These are phyloP conservation scores for Symbiodinium natans DNA, from an alignment of 73 alveolate genomes.

Conservation along the genomic window DNA sequence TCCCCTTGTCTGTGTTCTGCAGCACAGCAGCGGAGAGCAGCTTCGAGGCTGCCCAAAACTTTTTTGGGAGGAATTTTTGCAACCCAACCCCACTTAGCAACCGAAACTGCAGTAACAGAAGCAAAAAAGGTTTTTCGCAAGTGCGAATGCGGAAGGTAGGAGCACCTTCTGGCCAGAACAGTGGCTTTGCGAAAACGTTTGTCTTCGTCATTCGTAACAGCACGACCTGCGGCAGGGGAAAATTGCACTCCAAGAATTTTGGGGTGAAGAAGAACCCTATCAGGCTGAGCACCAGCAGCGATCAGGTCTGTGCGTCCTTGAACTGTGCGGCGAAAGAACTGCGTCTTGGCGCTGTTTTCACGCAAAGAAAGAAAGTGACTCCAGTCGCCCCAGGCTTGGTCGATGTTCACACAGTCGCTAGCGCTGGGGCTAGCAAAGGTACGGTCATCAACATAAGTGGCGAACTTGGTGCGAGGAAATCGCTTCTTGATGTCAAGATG, in stretches of 20 bases:
- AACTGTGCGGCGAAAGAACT: background rate
- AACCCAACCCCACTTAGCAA: no score
- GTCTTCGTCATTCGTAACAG: background rate
- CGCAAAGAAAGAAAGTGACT: background rate
- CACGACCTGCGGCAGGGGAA: background rate
- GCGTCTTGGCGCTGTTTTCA: background rate
- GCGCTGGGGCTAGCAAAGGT: background rate
- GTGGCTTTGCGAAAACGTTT: background rate
- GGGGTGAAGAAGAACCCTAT: background rate
- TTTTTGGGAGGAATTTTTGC: background rate
- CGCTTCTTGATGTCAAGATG: background rate
- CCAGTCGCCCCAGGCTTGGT: background rate
- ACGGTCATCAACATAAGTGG: constrained; percentile 13
- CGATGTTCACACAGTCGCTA: background rate
- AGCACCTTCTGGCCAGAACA: background rate
- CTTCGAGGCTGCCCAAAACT: background rate
- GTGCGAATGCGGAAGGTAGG: background rate
- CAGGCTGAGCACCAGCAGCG: background rate
- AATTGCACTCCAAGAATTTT: background rate
- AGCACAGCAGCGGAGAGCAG: background rate
- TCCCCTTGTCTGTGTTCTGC: background rate
- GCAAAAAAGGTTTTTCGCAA: background rate
- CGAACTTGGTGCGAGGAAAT: background rate
- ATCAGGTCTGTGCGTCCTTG: background rate
- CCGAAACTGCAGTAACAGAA: background rate